Evolutionary conservation across 2,329 filamentous ascomycete genomes (phyloP).

Genomic region (Penicillium sp.): DNA sequence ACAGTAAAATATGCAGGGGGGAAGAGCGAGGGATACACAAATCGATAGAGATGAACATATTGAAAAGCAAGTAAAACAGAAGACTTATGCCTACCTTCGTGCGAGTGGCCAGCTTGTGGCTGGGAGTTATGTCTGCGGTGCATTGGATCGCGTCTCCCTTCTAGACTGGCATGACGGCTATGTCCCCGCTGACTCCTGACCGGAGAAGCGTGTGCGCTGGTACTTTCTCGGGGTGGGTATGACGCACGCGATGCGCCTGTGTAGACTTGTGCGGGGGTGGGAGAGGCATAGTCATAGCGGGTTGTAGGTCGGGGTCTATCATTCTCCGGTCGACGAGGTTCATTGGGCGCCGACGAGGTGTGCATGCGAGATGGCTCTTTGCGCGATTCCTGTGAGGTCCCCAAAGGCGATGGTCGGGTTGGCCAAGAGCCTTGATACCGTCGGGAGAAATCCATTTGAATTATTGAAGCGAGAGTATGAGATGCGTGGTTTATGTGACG

Average conservation of each 20-base stretch:
- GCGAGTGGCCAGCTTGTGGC: constrained; percentile 12
- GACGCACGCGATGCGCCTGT: constrained; percentile 12
- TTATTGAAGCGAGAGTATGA: background rate
- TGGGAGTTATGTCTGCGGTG: constrained; percentile 26
- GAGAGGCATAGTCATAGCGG: constrained; percentile 15
- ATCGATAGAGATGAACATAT: background rate
- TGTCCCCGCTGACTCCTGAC: constrained; percentile 15
- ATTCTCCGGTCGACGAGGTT: constrained; percentile 21
- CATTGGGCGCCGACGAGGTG: background rate
- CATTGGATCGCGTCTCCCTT: constrained; percentile 10
- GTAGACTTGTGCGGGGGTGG: constrained; percentile 12
- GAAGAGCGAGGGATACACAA: background rate
- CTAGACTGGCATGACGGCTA: constrained; percentile 22
- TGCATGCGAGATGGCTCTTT: constrained; percentile 22
- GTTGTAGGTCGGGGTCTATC: constrained; percentile 19
- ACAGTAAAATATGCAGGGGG: constrained; percentile 11
- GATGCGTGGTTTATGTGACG: background rate
- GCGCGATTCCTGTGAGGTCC: constrained; percentile 31
- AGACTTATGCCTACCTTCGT: constrained; percentile 16
- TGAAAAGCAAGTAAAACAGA: background rate
- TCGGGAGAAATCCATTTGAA: constrained; percentile 27
- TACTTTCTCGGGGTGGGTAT: constrained; percentile 18
- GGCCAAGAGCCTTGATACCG: constrained; percentile 31
- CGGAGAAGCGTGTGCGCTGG: constrained; percentile 18
- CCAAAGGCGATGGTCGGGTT: constrained; percentile 33